Conservation (phyloP, 75 land plant species). For the Picea glauca region DNA sequence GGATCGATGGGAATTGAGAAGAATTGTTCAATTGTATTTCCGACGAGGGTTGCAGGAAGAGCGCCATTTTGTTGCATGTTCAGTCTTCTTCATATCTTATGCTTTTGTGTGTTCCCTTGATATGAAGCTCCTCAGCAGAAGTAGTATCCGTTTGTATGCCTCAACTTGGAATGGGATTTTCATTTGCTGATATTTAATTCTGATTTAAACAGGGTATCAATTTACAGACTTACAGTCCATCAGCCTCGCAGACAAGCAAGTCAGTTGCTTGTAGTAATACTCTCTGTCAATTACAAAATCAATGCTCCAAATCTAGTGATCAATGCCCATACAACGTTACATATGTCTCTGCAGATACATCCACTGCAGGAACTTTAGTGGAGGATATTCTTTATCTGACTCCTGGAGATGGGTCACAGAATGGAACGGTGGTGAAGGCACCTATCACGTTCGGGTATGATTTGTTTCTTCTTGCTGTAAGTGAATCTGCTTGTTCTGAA, state of each 20-base stretch:
- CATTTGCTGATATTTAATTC: background rate
- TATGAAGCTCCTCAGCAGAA: no score
- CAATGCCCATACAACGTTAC: slow-evolving; percentile 52
- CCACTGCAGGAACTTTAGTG: slow-evolving; percentile 65
- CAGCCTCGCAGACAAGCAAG: slow-evolving; percentile 40
- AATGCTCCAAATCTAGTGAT: slow-evolving; percentile 20
- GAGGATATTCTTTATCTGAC: slow-evolving; percentile 70
- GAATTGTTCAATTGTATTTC: no score
- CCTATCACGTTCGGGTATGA: slow-evolving; percentile 56
- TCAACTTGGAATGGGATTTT: no score
- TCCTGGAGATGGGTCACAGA: slow-evolving; percentile 23
- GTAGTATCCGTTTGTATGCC: no score
- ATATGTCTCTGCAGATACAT: slow-evolving; percentile 53
- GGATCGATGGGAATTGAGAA: no score
- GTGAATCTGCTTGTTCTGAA: slow-evolving; percentile 3
- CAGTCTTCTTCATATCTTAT: no score
- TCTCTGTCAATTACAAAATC: slow-evolving; percentile 15
- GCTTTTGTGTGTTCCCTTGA: no score
- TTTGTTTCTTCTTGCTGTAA: slow-evolving; percentile 1
- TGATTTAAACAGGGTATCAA: background rate
- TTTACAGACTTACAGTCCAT: slow-evolving; percentile 32
- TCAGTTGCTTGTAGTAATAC: slow-evolving; percentile 35
- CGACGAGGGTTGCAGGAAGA: no score
- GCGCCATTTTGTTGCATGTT: no score
- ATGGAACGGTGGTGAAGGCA: slow-evolving; percentile 29